Base-by-base conservation (phyloP, 169 alveolate species). In the Plasmodium berghei region DNA sequence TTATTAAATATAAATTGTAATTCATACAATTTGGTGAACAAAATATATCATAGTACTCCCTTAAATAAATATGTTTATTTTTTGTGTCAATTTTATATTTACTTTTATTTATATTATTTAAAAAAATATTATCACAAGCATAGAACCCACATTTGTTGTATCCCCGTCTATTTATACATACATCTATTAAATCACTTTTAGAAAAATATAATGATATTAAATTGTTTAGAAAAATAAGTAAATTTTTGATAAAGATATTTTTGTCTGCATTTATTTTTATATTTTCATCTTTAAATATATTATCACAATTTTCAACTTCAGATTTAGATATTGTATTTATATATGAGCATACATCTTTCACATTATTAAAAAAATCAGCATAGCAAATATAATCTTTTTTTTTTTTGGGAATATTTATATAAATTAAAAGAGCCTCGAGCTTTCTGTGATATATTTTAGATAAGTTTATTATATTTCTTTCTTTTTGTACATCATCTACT, bases 21-120 rank as follows among this genome's bases (percentile, higher is more conserved):
- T 85, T 85, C 91, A 85, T 85, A 49, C 91, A 85, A 34, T 72
- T 71, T 5, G 91, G 34, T 12, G 91, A 85, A 12, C 91, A 85
- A 5, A 85, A 85, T 54, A 85, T 45, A 40, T 85, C 87, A 54
- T 62, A 69, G 16, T 85, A 85, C 20, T 85, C 91, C 8, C 91
- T 85, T 22, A 69, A 45, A 40, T 85, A 71, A 2, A 85, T 70
- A 52, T 59, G 58, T 52, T 45, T 85, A 64, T 34, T 85, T 48
- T 70, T 26, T 14, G 42, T 28, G 48, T 85, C 87, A 14, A 85
- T 71, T 70, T 71, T 85, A 24, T 85, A 85, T 40, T 70, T 85
- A 34, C 91, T 72, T 49, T 56, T 85, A 49, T 64, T 71, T 22
- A 72, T 20, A 72, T 46, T n/a, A 40, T 54, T 85, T 46, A 85